Evolutionary conservation across 495 filamentous ascomycete genomes (phyloP).

Genomic region (Penicillium subrubescens): DNA sequence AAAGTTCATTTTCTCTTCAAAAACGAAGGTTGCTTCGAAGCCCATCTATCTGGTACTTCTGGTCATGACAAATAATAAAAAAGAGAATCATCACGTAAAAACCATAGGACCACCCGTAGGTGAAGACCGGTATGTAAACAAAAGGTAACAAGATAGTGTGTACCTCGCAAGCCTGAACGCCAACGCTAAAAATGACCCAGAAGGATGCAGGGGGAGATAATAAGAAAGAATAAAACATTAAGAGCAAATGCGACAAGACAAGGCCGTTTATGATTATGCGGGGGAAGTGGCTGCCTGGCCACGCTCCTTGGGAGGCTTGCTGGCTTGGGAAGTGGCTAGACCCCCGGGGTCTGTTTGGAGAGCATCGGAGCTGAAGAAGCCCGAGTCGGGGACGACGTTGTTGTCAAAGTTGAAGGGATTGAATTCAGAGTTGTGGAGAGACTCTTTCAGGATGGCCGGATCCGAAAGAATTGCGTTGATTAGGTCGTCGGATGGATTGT

Average conservation of each 20-base stretch:
- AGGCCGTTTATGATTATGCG: conserved; percentile 11
- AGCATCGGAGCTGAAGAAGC: conserved; percentile 46
- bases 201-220: conserved; percentile 5
- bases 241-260: conserved; percentile 10
- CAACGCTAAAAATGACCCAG: conserved; percentile 37
- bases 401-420: conserved; percentile 37
- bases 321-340: conserved; percentile 19
- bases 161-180: conserved; percentile 35
- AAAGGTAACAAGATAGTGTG: conserved; percentile 10
- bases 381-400: conserved; percentile 37
- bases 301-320: conserved; percentile 21
- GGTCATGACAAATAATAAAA: conserved; percentile 21
- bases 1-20: background rate
- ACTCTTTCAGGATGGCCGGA: conserved; percentile 34
- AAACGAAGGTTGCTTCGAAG: conserved; percentile 6
- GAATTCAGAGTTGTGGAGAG: conserved; percentile 27
- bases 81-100: conserved; percentile 11
- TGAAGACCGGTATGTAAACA: conserved; percentile 9
- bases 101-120: conserved; percentile 3
- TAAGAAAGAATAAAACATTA: conserved; percentile 7
- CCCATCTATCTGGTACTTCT: conserved; percentile 9
- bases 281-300: conserved; percentile 23
- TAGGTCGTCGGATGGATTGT: conserved; percentile 35
- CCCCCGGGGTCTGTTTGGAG: conserved; percentile 29
- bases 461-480: conserved; percentile 46